Evolutionary conservation across 805 yeast species (phyloP), one percentile per base, ranked within the genome.

Genomic region (Brettanomyces naardenensis): DNA sequence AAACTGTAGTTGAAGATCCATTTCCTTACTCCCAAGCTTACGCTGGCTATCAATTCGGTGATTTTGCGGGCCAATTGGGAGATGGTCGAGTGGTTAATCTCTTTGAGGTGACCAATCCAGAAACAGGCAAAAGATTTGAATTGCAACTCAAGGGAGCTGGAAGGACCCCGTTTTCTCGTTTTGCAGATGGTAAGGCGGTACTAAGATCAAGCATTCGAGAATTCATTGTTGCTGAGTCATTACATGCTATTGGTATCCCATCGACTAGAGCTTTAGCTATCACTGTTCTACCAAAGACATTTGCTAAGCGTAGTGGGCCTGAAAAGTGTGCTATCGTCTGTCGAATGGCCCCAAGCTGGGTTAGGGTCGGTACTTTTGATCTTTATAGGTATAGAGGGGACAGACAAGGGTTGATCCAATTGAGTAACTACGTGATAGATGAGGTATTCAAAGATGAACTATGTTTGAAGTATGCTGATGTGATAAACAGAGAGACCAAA

Each of bases 101-200:
- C 32, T 89, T 90, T 61, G 90, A 84, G 45, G 60, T 81, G 0
- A 66, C 69, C 5, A 77, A 73, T 46, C 50, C 48, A 2, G 46
- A 42, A 3, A 66, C 72, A 17, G 58, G 70, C 5, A 47, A 51
- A 19, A 56, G 59, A 26, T 79, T 69, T 49, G 90, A 80, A 45
- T 47, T 90, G 2, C 97, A 90, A 61, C 61, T 90, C 44, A 90
- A 90, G 62, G 98, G 98, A 0, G 77, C 92, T 3, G 98, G 98
- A 0, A 65, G 73, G 46, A 90, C 97, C 0, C 96, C 97, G 1
- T 90, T 71, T 56, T 83, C 95, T 0, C 70, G 98, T 42, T 90
- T 89, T 67, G 97, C 96, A 1, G 98, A 90, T 61, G 98, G 98
- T 4, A 87, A 86, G 53, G 97, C 97, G 0, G 95, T 88, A 5